Evolutionary conservation across 768 basidiomycete genomes (phyloP).

Genomic region (Suillus ampliporus): DNA sequence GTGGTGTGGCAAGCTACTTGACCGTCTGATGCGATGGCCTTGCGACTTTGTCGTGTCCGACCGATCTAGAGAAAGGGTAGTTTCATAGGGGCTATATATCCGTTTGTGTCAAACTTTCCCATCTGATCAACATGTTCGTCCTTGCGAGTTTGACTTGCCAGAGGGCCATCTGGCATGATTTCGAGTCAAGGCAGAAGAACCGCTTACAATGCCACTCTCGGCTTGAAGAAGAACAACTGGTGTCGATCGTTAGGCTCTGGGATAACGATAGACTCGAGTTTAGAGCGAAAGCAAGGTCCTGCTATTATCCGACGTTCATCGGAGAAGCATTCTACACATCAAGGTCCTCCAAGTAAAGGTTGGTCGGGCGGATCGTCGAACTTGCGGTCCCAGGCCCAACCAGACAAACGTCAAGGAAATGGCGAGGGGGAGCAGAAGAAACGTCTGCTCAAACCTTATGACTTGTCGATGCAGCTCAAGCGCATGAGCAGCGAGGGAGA

Average conservation of each 20-base stretch:
- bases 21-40: background rate
- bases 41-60: constrained; percentile 9
- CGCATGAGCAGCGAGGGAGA: constrained; percentile 60
- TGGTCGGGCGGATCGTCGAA: constrained; percentile 1
- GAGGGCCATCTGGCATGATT: constrained; percentile 9
- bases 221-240: constrained; percentile 4
- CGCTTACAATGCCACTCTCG: constrained; percentile 8
- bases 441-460: constrained; percentile 62
- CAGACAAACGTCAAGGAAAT: constrained; percentile 10
- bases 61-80: background rate
- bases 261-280: constrained; percentile 5
- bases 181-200: constrained; percentile 14
- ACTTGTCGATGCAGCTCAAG: constrained; percentile 63
- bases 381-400: constrained; percentile 4
- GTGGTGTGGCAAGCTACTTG: constrained; percentile 2
- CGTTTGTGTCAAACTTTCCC: constrained; percentile 11
- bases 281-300: constrained; percentile 3
- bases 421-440: constrained; percentile 6
- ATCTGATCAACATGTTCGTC: background rate
- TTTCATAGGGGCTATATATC: constrained; percentile 4
- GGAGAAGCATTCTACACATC: constrained; percentile 6
- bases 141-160: background rate
- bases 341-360: constrained; percentile 11
- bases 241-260: constrained; percentile 5
- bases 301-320: constrained; percentile 8